Percentiles rank a stretch among this genome's conserved stretches.
Evolutionary conservation across 768 basidiomycete genomes (phyloP).

Genomic region (Hirschioporus abietinus): DNA sequence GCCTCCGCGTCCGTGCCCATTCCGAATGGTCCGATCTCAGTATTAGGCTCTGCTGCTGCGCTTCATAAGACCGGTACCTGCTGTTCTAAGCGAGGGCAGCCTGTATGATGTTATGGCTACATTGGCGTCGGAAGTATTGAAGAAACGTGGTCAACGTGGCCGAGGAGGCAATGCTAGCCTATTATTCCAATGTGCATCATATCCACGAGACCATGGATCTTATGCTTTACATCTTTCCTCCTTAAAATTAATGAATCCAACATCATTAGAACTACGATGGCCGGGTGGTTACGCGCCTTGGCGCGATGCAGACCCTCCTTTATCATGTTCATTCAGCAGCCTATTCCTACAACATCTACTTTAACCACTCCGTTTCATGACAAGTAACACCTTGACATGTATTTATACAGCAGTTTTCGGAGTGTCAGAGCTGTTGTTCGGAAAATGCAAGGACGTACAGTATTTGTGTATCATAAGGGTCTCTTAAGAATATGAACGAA

Average conservation of each 20-base stretch:
- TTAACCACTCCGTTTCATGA: no score
- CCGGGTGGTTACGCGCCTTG: no score
- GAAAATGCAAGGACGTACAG: no score
- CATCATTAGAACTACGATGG: neutral
- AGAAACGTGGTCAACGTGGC: neutral
- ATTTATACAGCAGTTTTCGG: neutral
- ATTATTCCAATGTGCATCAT: neutral
- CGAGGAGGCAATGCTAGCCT: neutral
- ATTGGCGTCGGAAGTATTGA: neutral
- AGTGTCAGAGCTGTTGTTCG: no score
- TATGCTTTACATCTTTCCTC: neutral
- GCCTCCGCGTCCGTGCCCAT: neutral
- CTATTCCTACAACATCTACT: no score
- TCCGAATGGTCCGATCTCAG: no score
- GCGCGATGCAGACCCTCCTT: no score
- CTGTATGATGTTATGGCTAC: neutral
- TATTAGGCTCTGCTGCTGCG: no score
- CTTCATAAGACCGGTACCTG: neutral
- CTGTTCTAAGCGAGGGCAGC: neutral
- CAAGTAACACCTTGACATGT: neutral
- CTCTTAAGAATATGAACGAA: no score
- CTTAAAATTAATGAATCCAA: neutral
- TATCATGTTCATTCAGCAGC: no score
- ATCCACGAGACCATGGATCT: neutral
- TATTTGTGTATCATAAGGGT: no score